Base-by-base conservation (phyloP, 306 rosid genomes). In the Ceratonia siliqua region DNA sequence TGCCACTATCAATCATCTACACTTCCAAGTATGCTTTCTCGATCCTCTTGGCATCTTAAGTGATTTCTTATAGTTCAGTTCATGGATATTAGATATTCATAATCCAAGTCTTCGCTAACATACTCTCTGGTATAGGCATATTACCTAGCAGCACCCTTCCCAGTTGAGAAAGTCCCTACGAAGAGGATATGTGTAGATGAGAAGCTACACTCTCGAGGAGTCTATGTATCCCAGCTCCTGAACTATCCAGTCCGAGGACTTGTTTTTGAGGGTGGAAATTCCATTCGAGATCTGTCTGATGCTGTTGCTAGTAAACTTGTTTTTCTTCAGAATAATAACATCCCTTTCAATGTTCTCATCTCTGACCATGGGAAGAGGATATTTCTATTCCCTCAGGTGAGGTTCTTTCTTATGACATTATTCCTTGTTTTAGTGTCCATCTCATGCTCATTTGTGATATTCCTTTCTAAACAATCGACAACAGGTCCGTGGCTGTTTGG, bases 1-100 rank as follows among this genome's bases (percentile, higher is more conserved):
- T 70, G 91, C 93, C 53, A 90, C 96, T n/a, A 88, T 90, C 82
- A 90, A 90, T 74, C 93, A 90, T 83, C 96, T 90, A 52, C 96
- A 90, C 86, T 90, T 90, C 86, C 93, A 90, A 85, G 96, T 88
- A 68, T 42, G 41, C 30, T 56, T 21, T 21, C 55, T 15, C 20
- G 52, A 35, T 10, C 64, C 27, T 32, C 67, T 33, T 18, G 45
- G 20, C 55, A 12, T 24, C 13, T 54, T 58, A 62, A 61, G 52
- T 38, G 13, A 38, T 59, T 35, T 38, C 57, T 22, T 24, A 14
- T 2, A 8, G 35, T 15, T 56, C 41, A 28, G 12, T 58, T 15
- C 41, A 2, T 30, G 15, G 27, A n/a, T n/a, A n/a, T n/a, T n/a
- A n/a, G 20, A 64, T 63, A 36, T 53, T 75, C 12, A 5, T 48